Base-by-base conservation (phyloP, 2,329 filamentous ascomycete genomes). In the Coleophoma crateriformis region DNA sequence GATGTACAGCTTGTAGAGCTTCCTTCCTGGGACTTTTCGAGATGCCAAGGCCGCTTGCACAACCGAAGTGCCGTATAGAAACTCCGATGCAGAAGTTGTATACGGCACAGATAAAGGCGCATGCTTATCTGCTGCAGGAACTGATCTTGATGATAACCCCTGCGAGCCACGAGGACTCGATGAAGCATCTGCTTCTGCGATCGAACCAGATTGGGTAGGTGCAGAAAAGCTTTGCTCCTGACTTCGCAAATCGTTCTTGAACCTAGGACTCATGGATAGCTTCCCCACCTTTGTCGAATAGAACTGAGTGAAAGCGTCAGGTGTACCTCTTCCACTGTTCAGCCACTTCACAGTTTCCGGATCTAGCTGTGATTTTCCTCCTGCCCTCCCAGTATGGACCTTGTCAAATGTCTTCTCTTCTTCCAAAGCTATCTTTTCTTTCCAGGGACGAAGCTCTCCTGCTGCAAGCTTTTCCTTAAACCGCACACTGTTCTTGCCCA, bases 71-170 rank as follows among this genome's bases (percentile, higher is more conserved):
- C 94, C 94, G 64, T 95, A 97, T 2, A 99, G 74, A 59, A 96
- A 97, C 54, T 96, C 87, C 0, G 91, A 96, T 5, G 89, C 88
- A 0, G 92, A 87, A 1, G 90, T 95, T 0, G 88, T 90, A 63
- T 92, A 85, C 1, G 82, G 81, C 15, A 87, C 75, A 7, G 62
- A 58, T 15, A 67, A 35, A 7, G 65, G 65, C 3, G 64, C 51
- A n/a, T 56, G 48, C 39, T 54, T 64, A 27, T 60, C 54, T 7
- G 46, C 41, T 6, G 46, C 41, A 35, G 33, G 45, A 20, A 27
- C 1, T 22, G 19, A 15, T n/a, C 32, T 22, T 13, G 20, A 20
- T n/a, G 20, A 14, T 7, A 27, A 27, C 27, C 27, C 27, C 27
- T 27, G 27, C 27, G 27, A 27, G 27, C 7, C 6, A 27, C 27